Conservation (phyloP, 2,329 filamentous ascomycete genomes). For the Botryotinia calthae region DNA sequence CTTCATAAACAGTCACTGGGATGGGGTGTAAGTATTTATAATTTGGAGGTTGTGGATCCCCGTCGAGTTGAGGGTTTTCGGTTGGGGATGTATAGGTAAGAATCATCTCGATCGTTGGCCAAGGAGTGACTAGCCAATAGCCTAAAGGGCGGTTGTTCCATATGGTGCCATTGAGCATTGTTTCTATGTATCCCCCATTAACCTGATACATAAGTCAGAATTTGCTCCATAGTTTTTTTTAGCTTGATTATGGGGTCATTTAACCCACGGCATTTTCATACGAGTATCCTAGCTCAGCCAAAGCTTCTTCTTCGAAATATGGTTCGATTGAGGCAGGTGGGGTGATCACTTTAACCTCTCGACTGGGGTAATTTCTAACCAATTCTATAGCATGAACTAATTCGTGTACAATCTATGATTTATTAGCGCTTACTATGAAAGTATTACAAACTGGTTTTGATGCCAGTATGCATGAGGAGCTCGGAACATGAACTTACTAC, state of each 20-base stretch:
- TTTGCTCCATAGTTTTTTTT: neutral
- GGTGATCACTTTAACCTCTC: neutral
- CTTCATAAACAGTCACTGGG: conserved; percentile 24
- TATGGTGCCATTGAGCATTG: neutral
- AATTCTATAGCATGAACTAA: neutral
- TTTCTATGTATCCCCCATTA: neutral
- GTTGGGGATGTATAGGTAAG: neutral
- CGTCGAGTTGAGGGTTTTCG: neutral
- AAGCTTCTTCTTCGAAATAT: conserved; percentile 25
- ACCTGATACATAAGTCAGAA: neutral
- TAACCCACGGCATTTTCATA: conserved; percentile 25
- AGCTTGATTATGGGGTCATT: neutral
- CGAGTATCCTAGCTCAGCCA: conserved; percentile 26
- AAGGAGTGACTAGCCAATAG: neutral
- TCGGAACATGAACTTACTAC: neutral
- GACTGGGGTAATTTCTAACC: neutral
- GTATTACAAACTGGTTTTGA: neutral
- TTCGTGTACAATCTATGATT: neutral
- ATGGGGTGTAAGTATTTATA: conserved; percentile 23
- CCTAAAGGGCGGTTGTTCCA: neutral
- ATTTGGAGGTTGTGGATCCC: neutral
- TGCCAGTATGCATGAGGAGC: neutral
- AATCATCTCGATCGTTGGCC: neutral
- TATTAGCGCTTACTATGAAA: neutral
- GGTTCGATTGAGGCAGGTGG: neutral